Conservation (phyloP, 441 rosid genomes). For the Adansonia madagascariensis region DNA sequence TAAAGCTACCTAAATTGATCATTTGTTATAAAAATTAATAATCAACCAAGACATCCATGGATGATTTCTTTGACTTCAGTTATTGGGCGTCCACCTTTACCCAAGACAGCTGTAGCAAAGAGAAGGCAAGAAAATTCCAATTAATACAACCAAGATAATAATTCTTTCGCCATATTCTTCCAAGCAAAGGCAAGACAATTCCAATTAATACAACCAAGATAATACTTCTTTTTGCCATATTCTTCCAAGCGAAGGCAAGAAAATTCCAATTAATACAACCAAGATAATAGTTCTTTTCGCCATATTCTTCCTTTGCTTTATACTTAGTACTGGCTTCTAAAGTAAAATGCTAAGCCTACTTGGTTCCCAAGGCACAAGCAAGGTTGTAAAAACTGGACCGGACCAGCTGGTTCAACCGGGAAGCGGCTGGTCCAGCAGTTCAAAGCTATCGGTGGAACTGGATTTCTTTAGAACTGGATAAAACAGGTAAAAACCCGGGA, state of each 20-base stretch:
- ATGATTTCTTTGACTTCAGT: constrained; percentile 3
- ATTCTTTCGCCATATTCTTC: too few relatives aligned
- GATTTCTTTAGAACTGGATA: too few relatives aligned
- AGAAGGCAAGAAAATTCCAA: neutral
- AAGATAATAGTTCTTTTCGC: neutral
- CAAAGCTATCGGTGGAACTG: too few relatives aligned
- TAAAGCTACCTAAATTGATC: neutral
- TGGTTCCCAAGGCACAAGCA: neutral
- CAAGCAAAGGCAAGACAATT: neutral
- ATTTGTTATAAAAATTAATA: constrained; percentile 7
- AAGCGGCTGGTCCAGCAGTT: too few relatives aligned
- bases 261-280: neutral
- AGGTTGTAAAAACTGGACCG: too few relatives aligned
- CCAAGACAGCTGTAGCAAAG: neutral
- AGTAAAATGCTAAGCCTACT: neutral
- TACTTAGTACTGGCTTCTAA: neutral
- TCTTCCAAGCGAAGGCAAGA: neutral
- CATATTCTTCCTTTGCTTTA: neutral
- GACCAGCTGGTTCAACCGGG: too few relatives aligned
- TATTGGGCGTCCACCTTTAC: neutral
- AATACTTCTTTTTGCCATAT: neutral
- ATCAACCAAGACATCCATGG: neutral
- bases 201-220: too few relatives aligned
- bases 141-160: too few relatives aligned
- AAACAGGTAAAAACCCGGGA: too few relatives aligned